phyloP scores from a whole-genome alignment of 2,329 filamentous ascomycete genomes.

The Akanthomyces uredinophilus region DNA sequence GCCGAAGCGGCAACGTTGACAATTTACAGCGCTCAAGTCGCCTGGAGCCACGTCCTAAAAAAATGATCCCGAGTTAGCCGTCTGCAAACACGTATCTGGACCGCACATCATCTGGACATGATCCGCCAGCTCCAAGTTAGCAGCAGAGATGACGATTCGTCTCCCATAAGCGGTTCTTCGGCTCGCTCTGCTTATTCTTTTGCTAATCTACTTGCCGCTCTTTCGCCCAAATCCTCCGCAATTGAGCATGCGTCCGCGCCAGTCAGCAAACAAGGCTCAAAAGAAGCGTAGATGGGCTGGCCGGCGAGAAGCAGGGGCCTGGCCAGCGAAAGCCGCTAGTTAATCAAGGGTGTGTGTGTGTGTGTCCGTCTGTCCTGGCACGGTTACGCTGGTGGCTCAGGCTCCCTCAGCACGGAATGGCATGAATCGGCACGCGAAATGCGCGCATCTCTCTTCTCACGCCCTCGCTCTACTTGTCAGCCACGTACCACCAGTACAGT shows the following conservation, averaged over 20 bases:
- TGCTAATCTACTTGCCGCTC: not conserved
- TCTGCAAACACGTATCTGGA: not conserved
- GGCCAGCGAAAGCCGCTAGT: conserved; percentile 7
- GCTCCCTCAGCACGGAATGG: not conserved
- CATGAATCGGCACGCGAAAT: not conserved
- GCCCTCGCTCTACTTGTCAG: too few species aligned
- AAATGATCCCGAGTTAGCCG: not conserved
- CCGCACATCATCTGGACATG: not conserved
- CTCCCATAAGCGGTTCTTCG: conserved; percentile 1
- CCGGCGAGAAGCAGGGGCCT: not conserved
- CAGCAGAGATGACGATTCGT: not conserved
- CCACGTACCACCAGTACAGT: too few species aligned
- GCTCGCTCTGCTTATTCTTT: not conserved
- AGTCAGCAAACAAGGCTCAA: conserved; percentile 11
- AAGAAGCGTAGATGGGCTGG: conserved; percentile 6
- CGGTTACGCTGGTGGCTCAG: not conserved
- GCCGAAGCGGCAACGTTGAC: not conserved
- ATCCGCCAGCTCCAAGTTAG: not conserved
- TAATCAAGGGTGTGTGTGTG: not conserved
- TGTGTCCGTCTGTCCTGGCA: not conserved
- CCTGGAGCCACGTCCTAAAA: not conserved
- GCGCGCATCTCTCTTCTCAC: not conserved
- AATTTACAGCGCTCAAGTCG: not conserved
- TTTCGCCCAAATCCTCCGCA: not conserved
- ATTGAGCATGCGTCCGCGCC: not conserved